Conservation (phyloP, 345 rosid genomes). For the Abelmoschus esculentus region DNA sequence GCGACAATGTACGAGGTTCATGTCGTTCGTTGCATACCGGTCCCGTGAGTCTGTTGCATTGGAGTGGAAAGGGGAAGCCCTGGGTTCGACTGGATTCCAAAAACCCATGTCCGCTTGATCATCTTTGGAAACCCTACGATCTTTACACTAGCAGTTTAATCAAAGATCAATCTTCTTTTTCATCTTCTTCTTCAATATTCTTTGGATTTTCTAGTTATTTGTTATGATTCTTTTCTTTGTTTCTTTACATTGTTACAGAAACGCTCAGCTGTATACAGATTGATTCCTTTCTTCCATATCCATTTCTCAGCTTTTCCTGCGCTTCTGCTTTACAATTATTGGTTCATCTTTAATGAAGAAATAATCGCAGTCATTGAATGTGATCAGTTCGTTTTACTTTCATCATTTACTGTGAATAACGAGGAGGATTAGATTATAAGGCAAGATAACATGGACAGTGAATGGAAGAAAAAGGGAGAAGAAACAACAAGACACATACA, state of each 20-base stretch:
- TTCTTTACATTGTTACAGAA: slow-evolving; percentile 3
- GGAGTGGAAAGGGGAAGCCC: slow-evolving; percentile 99
- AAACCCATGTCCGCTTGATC: slow-evolving; percentile 71
- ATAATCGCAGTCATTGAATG: too few relatives aligned
- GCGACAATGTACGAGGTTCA: slow-evolving; percentile 79
- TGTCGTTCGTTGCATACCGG: slow-evolving; percentile 82
- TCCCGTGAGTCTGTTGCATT: slow-evolving; percentile 81
- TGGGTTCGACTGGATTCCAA: slow-evolving; percentile 72
- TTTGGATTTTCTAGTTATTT: slow-evolving; percentile 29
- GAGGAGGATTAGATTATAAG: background rate
- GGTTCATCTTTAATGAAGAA: background rate
- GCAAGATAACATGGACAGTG: background rate
- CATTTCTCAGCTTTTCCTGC: background rate
- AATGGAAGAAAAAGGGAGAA: background rate
- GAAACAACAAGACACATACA: background rate
- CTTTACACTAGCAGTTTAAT: slow-evolving; percentile 26
- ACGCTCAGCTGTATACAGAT: slow-evolving; percentile 22
- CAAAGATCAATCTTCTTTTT: slow-evolving; percentile 19
- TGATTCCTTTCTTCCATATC: background rate
- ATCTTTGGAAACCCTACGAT: slow-evolving; percentile 79
- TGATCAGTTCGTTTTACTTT: background rate
- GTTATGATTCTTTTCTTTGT: slow-evolving; percentile 21
- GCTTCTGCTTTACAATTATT: background rate
- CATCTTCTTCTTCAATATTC: slow-evolving; percentile 25
- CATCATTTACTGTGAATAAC: background rate